Evolutionary conservation across 169 alveolate genomes (phyloP).

Genomic region (Cryptosporidium parvum): DNA sequence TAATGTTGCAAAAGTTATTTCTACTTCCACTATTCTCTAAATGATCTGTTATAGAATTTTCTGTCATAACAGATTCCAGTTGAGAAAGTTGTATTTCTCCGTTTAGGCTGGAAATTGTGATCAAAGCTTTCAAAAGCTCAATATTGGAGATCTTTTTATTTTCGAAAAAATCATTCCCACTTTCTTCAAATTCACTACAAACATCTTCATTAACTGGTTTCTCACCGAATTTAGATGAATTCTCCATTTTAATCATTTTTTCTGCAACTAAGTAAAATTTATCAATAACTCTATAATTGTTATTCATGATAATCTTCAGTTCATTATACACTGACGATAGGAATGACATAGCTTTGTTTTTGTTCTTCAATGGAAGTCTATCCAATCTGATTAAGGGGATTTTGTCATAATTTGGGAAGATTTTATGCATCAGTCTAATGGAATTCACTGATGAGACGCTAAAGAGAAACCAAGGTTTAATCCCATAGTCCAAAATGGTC

Average conservation of each 20-base stretch:
- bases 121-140: slow-evolving; percentile 6
- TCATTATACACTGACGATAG: slow-evolving; percentile 32
- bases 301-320: slow-evolving; percentile 13
- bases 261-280: neutral
- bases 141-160: slow-evolving; percentile 14
- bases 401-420: slow-evolving; percentile 39
- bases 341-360: slow-evolving; percentile 15
- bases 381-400: slow-evolving; percentile 62
- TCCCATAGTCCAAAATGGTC: slow-evolving; percentile 18
- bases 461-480: slow-evolving; percentile 73
- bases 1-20: neutral
- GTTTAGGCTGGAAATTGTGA: slow-evolving; percentile 42
- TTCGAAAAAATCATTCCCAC: neutral
- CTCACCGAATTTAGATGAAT: neutral
- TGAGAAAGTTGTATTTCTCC: slow-evolving; percentile 61
- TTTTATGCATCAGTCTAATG: slow-evolving; percentile 40
- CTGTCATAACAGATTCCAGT: neutral
- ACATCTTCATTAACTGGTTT: neutral
- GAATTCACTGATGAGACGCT: slow-evolving; percentile 38
- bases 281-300: slow-evolving; percentile 15
- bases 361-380: slow-evolving; percentile 47
- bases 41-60: neutral
- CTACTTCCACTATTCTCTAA: neutral
- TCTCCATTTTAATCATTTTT: neutral
- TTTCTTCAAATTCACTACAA: neutral